phyloP scores from a whole-genome alignment of 2,329 filamentous ascomycete genomes.

The Fonsecaea nubica region DNA sequence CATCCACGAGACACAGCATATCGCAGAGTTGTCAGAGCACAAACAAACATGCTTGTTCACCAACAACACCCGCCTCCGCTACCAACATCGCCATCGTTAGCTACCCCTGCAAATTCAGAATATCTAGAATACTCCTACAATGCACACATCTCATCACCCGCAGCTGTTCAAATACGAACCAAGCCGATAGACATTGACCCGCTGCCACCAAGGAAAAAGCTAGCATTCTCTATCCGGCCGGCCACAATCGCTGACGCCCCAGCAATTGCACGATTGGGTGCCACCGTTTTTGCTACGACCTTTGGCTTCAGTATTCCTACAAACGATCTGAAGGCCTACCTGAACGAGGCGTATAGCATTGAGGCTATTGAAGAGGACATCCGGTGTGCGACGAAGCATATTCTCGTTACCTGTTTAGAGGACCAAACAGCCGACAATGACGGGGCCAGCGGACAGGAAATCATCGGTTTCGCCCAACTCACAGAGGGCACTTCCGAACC shows the following conservation, averaged over 20 bases:
- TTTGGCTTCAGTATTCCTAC: conserved; percentile 37
- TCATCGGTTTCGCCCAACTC: conserved; percentile 36
- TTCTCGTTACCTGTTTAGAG: conserved; percentile 30
- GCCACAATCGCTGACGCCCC: conserved; percentile 31
- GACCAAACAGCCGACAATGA: background rate
- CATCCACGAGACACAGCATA: background rate
- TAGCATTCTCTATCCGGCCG: conserved; percentile 19
- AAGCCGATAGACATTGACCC: conserved; percentile 1
- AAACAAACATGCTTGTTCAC: conserved; percentile 13
- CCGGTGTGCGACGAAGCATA: conserved; percentile 20
- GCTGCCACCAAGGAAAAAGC: background rate
- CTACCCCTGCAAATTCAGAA: background rate
- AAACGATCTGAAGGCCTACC: conserved; percentile 32
- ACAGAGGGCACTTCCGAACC: conserved; percentile 35
- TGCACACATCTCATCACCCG: conserved; percentile 26
- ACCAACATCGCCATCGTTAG: conserved; percentile 12
- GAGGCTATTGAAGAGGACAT: conserved; percentile 33
- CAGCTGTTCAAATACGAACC: conserved; percentile 18
- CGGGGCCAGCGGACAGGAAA: background rate
- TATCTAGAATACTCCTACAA: conserved; percentile 25
- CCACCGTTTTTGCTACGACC: conserved; percentile 32
- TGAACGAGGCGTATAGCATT: conserved; percentile 30
- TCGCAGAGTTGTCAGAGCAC: background rate
- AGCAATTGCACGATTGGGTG: conserved; percentile 32
- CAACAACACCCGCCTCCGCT: conserved; percentile 11